Percentiles rank a stretch among this genome's conserved stretches.
Conservation (phyloP, 2,329 filamentous ascomycete genomes). For the Pezicula rhizophila region DNA sequence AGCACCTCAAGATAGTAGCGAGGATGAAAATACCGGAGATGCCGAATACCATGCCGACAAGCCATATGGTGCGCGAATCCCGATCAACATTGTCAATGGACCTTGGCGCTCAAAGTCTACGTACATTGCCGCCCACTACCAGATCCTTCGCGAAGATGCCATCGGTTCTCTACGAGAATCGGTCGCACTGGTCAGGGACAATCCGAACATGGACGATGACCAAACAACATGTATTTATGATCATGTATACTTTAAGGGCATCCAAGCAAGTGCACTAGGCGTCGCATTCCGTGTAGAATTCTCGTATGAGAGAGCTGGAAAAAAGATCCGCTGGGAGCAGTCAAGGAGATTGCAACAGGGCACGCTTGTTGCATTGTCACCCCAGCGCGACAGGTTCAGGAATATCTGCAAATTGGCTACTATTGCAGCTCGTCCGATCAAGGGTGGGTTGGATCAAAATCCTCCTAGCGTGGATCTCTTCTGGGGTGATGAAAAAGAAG, state of each 20-base stretch:
- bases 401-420: slow-evolving; percentile 62
- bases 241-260: slow-evolving; percentile 60
- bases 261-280: slow-evolving; percentile 57
- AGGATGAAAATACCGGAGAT: slow-evolving; percentile 19
- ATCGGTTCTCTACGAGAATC: slow-evolving; percentile 63
- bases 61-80: slow-evolving; percentile 26
- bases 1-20: background rate
- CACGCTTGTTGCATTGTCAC: slow-evolving; percentile 46
- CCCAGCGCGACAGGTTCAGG: slow-evolving; percentile 53
- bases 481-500: slow-evolving; percentile 55
- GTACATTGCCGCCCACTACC: slow-evolving; percentile 71
- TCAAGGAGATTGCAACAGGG: slow-evolving; percentile 47
- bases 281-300: slow-evolving; percentile 65
- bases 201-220: slow-evolving; percentile 52
- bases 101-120: slow-evolving; percentile 54
- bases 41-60: slow-evolving; percentile 9
- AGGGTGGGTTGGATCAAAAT: slow-evolving; percentile 52
- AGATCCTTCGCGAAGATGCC: slow-evolving; percentile 69
- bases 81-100: slow-evolving; percentile 46
- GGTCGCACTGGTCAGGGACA: slow-evolving; percentile 46
- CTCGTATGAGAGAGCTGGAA: slow-evolving; percentile 57
- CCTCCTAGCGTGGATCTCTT: slow-evolving; percentile 72
- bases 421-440: slow-evolving; percentile 63
- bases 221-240: slow-evolving; percentile 55
- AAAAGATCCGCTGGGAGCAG: slow-evolving; percentile 59